phyloP scores from a whole-genome alignment of 306 rosid species.

The Senna tora region DNA sequence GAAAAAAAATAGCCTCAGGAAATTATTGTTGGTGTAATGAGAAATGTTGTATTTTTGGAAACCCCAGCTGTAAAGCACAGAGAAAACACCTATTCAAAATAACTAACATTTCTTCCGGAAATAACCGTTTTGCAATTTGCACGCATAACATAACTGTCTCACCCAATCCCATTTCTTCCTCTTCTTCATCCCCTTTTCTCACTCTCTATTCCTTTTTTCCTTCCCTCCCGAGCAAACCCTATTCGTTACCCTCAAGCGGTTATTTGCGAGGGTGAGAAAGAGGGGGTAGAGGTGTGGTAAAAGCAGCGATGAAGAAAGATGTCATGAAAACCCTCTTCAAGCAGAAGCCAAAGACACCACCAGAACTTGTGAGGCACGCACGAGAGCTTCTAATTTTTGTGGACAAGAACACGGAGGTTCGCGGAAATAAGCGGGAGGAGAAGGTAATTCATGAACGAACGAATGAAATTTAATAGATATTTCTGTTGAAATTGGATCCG shows the following conservation, averaged over 20 bases:
- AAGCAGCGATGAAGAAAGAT: constrained; percentile 19
- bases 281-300: too few species aligned
- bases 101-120: constrained; percentile 4
- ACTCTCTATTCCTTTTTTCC: not conserved
- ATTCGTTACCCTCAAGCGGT: not conserved
- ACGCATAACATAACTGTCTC: not conserved
- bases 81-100: not conserved
- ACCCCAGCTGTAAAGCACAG: not conserved
- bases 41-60: too few species aligned
- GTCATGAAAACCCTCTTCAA: constrained; percentile 52
- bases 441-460: constrained; percentile 50
- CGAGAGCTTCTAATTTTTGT: constrained; percentile 49
- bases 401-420: constrained; percentile 29
- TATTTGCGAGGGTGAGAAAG: not conserved
- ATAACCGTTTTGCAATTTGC: constrained; percentile 8
- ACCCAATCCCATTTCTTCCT: not conserved
- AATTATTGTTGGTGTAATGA: too few species aligned
- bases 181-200: not conserved
- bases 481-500: too few species aligned
- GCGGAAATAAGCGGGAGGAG: constrained; percentile 53
- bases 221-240: not conserved
- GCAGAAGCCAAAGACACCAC: constrained; percentile 46
- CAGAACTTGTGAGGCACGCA: constrained; percentile 50
- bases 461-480: too few species aligned
- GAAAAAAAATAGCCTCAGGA: too few species aligned